phyloP scores from a whole-genome alignment of 2,329 filamentous ascomycete genomes.

The Exophiala alcalophila region DNA sequence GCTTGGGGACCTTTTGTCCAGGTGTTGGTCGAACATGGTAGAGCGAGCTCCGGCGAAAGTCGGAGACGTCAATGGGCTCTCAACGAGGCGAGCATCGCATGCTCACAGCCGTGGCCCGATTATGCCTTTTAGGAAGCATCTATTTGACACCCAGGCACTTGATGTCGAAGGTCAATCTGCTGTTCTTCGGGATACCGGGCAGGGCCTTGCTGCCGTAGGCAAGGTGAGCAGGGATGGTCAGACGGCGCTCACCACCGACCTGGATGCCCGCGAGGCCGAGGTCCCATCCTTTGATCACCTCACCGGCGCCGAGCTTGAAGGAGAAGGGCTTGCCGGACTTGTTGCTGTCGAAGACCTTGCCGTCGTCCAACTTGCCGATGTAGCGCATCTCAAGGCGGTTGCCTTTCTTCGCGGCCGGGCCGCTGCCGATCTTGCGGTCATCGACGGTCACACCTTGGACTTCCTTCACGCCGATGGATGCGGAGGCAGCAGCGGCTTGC shows the following conservation, averaged over 20 bases:
- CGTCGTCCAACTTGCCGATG: constrained; percentile 93
- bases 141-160: constrained; percentile 60
- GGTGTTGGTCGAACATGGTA: too few relatives aligned
- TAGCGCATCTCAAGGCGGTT: constrained; percentile 92
- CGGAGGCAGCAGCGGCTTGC: constrained; percentile 49
- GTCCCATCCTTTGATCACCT: constrained; percentile 99
- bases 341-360: constrained; percentile 88
- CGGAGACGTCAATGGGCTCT: neutral
- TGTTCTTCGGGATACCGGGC: constrained; percentile 87
- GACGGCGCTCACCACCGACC: constrained; percentile 86
- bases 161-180: constrained; percentile 86
- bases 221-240: constrained; percentile 81
- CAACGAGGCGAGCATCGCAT: neutral
- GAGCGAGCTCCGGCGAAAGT: too few relatives aligned
- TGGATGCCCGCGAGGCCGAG: constrained; percentile 89
- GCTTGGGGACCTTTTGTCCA: too few relatives aligned
- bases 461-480: constrained; percentile 67
- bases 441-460: constrained; percentile 89
- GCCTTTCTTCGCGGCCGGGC: constrained; percentile 82
- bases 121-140: too few relatives aligned
- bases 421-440: constrained; percentile 87
- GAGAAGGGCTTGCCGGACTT: constrained; percentile 98
- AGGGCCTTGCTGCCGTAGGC: constrained; percentile 84
- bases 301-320: constrained; percentile 89
- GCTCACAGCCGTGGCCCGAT: too few relatives aligned